These are phyloP conservation scores for Colletotrichum sp. DNA, from an alignment of 2,329 filamentous ascomycete species.

Conservation along the genomic window DNA sequence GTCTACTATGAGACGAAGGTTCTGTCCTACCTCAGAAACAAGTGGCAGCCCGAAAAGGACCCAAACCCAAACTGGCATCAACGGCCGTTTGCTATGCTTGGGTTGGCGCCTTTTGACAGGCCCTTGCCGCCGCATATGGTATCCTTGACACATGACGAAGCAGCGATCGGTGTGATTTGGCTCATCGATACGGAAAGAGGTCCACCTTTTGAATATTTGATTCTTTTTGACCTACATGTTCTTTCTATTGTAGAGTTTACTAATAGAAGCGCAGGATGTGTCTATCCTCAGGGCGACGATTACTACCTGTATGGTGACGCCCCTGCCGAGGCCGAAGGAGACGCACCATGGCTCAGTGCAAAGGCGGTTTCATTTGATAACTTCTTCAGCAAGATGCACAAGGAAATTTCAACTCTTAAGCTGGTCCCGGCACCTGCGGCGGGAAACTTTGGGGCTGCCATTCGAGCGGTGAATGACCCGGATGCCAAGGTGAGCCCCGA, in stretches of 20 bases:
- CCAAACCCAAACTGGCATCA: not conserved
- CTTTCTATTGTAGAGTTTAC: not conserved
- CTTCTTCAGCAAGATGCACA: not conserved
- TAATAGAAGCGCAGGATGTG: not conserved
- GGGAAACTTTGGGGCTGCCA: not conserved
- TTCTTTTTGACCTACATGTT: no score
- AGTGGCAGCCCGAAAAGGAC: not conserved
- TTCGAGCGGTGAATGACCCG: not conserved
- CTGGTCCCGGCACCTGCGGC: not conserved
- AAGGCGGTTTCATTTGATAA: not conserved
- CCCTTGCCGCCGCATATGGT: not conserved
- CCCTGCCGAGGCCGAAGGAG: not conserved
- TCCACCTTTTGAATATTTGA: no score
- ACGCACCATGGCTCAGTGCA: not conserved
- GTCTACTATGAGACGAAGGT: not conserved
- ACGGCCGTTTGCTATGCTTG: not conserved
- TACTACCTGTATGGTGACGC: not conserved
- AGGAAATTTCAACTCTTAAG: not conserved
- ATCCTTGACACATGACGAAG: not conserved
- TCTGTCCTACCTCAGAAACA: not conserved
- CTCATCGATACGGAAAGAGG: conserved; percentile 4
- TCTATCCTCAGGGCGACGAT: not conserved
- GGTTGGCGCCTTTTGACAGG: not conserved
- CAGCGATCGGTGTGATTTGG: not conserved
- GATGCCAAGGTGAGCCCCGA: not conserved